Conservation (phyloP, 441 rosid genomes). For the Cnidoscolus chayamansa region DNA sequence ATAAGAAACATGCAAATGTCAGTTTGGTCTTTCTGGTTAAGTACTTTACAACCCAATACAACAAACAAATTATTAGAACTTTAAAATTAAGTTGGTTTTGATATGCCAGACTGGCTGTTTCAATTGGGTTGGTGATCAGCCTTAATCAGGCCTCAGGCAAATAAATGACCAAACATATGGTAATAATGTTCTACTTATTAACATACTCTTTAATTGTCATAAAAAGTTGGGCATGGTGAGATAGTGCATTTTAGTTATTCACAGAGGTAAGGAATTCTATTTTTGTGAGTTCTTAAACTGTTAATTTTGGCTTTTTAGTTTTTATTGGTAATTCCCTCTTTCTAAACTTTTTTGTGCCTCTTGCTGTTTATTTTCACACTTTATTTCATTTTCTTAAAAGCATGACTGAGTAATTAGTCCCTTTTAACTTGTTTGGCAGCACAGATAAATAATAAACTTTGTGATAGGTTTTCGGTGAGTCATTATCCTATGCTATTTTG, state of each 20-base stretch:
- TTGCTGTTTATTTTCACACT: conserved; percentile 8
- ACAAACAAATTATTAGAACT: too few species aligned
- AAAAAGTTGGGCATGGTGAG: neutral
- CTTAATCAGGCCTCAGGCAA: neutral
- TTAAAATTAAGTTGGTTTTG: too few species aligned
- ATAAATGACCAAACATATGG: neutral
- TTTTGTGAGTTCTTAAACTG: neutral
- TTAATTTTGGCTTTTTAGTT: conserved; percentile 2
- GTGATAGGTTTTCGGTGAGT: conserved; percentile 70
- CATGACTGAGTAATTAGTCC: conserved; percentile 25
- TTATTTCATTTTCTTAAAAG: conserved; percentile 6
- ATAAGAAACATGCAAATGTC: too few species aligned
- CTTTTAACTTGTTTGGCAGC: conserved; percentile 59
- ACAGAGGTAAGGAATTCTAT: neutral
- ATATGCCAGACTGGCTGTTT: too few species aligned
- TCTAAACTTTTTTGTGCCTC: neutral
- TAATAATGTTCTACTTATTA: neutral
- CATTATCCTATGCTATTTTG: conserved; percentile 94
- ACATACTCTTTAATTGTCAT: neutral
- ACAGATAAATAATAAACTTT: conserved; percentile 81
- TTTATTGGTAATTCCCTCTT: neutral
- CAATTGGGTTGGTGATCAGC: neutral
- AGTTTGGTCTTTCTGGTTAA: too few species aligned
- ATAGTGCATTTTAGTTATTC: neutral
- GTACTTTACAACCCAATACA: too few species aligned